Conservation (phyloP, 2,329 filamentous ascomycete genomes). For the Blumeria graminis region DNA sequence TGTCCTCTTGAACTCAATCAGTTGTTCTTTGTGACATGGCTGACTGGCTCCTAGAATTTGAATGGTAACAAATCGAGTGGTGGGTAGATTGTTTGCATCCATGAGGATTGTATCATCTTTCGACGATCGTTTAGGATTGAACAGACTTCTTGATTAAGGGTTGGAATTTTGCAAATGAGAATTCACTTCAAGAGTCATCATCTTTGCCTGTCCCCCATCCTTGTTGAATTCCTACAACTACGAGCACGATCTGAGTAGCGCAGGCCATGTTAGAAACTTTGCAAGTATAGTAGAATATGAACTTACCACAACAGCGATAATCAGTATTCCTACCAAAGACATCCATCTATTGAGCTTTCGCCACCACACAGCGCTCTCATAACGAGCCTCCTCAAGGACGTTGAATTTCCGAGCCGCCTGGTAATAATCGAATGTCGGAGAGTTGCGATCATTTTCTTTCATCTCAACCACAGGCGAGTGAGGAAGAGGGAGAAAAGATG, state of each 20-base stretch:
- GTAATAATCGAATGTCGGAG: conserved; percentile 11
- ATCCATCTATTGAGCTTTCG: conserved; percentile 36
- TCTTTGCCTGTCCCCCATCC: conserved; percentile 3
- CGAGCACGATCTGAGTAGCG: conserved; percentile 4
- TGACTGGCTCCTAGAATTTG: too few species aligned
- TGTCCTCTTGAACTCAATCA: too few species aligned
- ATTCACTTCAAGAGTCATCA: too few species aligned
- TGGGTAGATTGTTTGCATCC: too few species aligned
- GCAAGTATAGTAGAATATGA: not conserved
- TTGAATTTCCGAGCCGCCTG: conserved; percentile 12
- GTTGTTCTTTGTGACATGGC: too few species aligned
- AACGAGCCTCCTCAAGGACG: conserved; percentile 14
- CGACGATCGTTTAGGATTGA: too few species aligned
- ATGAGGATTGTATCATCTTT: too few species aligned
- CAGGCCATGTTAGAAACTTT: not conserved
- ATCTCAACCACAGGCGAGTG: conserved; percentile 27
- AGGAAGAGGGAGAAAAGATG: conserved; percentile 49
- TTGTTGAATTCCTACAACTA: conserved; percentile 4
- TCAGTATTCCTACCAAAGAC: conserved; percentile 28
- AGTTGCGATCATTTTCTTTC: conserved; percentile 20
- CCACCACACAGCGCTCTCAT: conserved; percentile 39
- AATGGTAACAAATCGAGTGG: too few species aligned
- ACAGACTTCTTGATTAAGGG: too few species aligned
- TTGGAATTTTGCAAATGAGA: too few species aligned
- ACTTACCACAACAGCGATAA: conserved; percentile 30